Evolutionary conservation across 2,329 filamentous ascomycete genomes (phyloP), one percentile per base, ranked within the genome.

Genomic region (Hypoxylon sp.): DNA sequence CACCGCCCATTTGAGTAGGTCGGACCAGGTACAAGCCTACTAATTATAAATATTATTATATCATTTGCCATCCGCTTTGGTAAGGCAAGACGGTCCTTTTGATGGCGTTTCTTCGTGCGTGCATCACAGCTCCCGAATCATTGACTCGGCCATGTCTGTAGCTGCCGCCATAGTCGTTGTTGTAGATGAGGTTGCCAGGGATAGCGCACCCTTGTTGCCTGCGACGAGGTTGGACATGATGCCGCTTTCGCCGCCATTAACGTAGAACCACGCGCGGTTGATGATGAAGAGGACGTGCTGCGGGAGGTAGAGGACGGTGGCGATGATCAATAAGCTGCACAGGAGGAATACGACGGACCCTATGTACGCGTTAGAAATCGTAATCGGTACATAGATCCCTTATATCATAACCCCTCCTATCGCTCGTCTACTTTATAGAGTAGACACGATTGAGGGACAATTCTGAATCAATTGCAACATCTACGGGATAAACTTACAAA

Each of bases 321-420:
- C 96, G 78, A 97, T 94, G 75, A 93, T 87, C 76, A 96, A 90
- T 82, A 98, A 91, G 77, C 92, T 91, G 80, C 93, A 86, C 78
- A 97, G 91, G 75, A 97, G 91, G 85, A 99, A 96, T 78, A 98
- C 88, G 76, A 98, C 87, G 27, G 93, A 94, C 84, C 97, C 95
- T 98, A 76, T 31, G n/a, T 24, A 52, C 15, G 24, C 70, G 27
- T 58, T 58, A 62, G 56, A 21, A 21, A 8, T 48, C 37, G 47
- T 13, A 24, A 61, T 37, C 54, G 58, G 57, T 44, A 32, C 11
- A 44, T n/a, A 29, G 29, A 47, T 27, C 24, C 3, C 8, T 21
- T 11, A n/a, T 11, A n/a, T 35, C 31, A 10, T 19, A 27, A 29
- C 50, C 17, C 19, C 29, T 24, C 29, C 3, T 21, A 29, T 24